A percentile compares a stretch with the other conserved stretches of the same genome.
These are phyloP conservation scores for Ophiostoma ips DNA, from an alignment of 2,329 filamentous ascomycete genomes.

Conservation along the genomic window DNA sequence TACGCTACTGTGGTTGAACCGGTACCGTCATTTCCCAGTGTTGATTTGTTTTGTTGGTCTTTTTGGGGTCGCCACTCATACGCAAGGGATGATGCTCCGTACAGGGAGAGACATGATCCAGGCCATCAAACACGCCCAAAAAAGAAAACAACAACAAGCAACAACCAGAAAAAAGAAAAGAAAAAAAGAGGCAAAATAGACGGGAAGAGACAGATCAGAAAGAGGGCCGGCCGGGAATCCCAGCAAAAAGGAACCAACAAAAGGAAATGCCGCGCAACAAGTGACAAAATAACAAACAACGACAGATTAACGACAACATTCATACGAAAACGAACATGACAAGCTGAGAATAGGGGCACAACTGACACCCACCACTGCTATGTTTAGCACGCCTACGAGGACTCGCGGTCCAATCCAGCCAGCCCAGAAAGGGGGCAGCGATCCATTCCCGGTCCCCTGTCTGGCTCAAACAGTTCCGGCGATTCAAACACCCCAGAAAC, in stretches of 20 bases:
- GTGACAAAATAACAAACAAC: too few relatives aligned
- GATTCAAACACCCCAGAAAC: not conserved
- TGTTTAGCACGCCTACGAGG: too few relatives aligned
- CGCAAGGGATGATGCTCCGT: not conserved
- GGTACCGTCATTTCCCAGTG: not conserved
- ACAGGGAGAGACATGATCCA: slow-evolving; percentile 1
- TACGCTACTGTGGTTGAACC: not conserved
- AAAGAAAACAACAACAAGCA: not conserved
- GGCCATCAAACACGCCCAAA: not conserved
- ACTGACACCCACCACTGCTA: too few relatives aligned
- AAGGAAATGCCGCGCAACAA: too few relatives aligned
- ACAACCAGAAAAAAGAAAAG: not conserved
- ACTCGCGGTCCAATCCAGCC: too few relatives aligned
- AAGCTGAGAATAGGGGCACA: too few relatives aligned
- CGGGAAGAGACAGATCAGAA: not conserved
- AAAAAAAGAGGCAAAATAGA: not conserved
- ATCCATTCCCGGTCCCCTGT: slow-evolving; percentile 10
- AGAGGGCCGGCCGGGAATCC: too few relatives aligned
- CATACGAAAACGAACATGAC: too few relatives aligned
- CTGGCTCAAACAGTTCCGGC: slow-evolving; percentile 8
- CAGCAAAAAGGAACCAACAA: not conserved
- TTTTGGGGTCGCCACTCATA: not conserved
- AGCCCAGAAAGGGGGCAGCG: slow-evolving; percentile 4
- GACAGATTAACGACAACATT: too few relatives aligned
- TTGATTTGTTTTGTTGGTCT: not conserved